Evolutionary conservation across 2,329 filamentous ascomycete species (phyloP).

Genomic region (Ilyonectria mors-panacis): DNA sequence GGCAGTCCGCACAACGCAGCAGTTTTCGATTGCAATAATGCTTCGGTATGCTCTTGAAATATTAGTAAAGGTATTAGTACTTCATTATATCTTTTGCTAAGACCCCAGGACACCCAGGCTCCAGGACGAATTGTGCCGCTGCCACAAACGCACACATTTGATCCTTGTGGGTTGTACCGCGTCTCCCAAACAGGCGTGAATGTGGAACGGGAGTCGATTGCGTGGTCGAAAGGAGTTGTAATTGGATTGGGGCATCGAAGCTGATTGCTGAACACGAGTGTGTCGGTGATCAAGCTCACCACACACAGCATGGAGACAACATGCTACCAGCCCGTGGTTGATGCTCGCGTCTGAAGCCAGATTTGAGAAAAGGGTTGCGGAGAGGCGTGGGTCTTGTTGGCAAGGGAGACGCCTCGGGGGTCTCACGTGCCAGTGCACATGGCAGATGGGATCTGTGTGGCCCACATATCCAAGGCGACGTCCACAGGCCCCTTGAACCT

Average conservation of each 20-base stretch:
- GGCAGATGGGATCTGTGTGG: neutral
- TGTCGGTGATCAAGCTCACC: neutral
- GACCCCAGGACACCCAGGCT: neutral
- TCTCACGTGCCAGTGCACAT: conserved; percentile 18
- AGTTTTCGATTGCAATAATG: too few relatives aligned
- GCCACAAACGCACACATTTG: neutral
- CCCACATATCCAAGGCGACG: conserved; percentile 3
- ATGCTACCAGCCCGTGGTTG: neutral
- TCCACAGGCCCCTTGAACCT: conserved; percentile 1
- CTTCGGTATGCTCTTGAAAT: neutral
- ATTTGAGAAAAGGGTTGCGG: neutral
- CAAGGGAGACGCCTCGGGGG: conserved; percentile 1
- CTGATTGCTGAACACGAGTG: conserved; percentile 9
- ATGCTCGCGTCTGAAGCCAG: neutral
- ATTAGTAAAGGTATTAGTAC: neutral
- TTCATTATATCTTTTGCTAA: neutral
- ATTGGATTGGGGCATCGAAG: neutral
- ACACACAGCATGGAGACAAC: neutral
- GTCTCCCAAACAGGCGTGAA: neutral
- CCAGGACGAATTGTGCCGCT: neutral
- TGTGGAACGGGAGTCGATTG: conserved; percentile 7
- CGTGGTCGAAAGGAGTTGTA: neutral
- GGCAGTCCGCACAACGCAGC: too few relatives aligned
- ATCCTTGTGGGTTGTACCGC: neutral
- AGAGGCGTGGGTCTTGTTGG: neutral